Percentiles rank a stretch among this genome's conserved stretches.
These are phyloP conservation scores for Umbelopsis sp. DNA, from an alignment of 192 early-diverging fungal genomes.

Conservation along the genomic window DNA sequence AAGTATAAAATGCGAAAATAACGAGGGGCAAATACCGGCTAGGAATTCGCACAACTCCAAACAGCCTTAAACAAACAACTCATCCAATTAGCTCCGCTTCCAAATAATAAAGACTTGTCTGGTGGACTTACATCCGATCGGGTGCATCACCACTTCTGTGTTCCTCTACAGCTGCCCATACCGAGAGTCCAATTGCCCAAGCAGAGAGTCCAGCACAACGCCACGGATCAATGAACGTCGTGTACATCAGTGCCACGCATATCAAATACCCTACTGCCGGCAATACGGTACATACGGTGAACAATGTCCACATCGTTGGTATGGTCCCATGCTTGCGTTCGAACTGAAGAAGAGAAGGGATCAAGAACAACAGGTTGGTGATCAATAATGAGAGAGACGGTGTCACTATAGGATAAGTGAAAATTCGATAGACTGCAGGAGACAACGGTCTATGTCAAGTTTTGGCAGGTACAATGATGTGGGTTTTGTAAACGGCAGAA, in stretches of 20 bases:
- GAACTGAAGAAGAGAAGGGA: not conserved
- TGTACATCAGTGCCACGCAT: not conserved
- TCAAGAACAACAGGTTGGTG: slow-evolving; percentile 3
- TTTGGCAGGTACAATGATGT: not conserved
- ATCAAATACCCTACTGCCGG: not conserved
- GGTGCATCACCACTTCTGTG: not conserved
- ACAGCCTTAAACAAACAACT: not conserved
- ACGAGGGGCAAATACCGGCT: not conserved
- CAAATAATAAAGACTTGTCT: not conserved
- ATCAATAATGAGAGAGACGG: not conserved
- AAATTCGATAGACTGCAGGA: not conserved
- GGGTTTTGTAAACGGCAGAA: not conserved
- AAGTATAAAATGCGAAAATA: not conserved
- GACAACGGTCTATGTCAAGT: not conserved
- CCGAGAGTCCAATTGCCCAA: not conserved
- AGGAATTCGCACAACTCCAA: slow-evolving; percentile 2
- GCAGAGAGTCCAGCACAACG: not conserved
- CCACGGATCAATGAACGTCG: not conserved
- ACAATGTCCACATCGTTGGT: not conserved
- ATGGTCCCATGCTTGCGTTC: not conserved
- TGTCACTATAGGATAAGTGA: not conserved
- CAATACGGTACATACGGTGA: not conserved
- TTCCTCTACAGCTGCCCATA: not conserved
- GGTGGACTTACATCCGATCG: slow-evolving; percentile 5
- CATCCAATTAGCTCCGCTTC: not conserved